Percentiles rank a stretch among this genome's conserved stretches.
Evolutionary conservation across 2,329 filamentous ascomycete species (phyloP).

Genomic region (Septoria petroselini): DNA sequence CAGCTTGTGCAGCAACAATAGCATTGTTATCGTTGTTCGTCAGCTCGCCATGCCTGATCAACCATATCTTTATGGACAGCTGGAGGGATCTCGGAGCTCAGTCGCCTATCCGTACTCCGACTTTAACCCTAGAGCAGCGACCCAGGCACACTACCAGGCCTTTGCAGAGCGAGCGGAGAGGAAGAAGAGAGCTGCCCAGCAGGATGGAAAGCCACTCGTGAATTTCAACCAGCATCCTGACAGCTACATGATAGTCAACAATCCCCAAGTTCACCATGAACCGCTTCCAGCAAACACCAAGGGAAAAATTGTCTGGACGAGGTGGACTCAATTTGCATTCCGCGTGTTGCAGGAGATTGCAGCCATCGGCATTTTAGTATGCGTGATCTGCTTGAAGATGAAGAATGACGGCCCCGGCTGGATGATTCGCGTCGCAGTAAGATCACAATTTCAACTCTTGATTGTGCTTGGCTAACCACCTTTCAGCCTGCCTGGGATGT

Average conservation of each 20-base stretch:
- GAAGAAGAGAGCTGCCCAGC: conserved; percentile 57
- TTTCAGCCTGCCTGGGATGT: conserved; percentile 70
- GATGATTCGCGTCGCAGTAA: conserved; percentile 34
- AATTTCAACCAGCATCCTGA: conserved; percentile 87
- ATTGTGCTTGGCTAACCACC: not conserved
- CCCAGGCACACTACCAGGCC: conserved; percentile 68
- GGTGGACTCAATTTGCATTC: conserved; percentile 66
- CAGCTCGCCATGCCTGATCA: conserved; percentile 37
- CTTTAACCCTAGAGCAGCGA: conserved; percentile 87
- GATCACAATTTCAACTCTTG: conserved; percentile 29
- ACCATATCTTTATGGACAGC: conserved; percentile 71
- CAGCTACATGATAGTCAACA: conserved; percentile 62
- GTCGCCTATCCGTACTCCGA: conserved; percentile 52
- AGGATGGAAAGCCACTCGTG: conserved; percentile 72
- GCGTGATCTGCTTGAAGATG: conserved; percentile 73
- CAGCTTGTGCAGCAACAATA: conserved; percentile 14
- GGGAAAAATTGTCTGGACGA: conserved; percentile 64
- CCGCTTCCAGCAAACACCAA: conserved; percentile 70
- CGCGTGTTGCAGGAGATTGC: conserved; percentile 65
- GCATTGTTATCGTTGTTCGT: conserved; percentile 11
- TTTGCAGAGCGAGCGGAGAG: conserved; percentile 49
- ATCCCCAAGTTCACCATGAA: conserved; percentile 59
- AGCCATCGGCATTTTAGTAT: conserved; percentile 67
- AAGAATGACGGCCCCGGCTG: conserved; percentile 24
- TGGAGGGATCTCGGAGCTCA: conserved; percentile 42